A percentile compares a stretch with the other conserved stretches of the same genome.
Evolutionary conservation across 768 basidiomycete genomes (phyloP).

Genomic region (Mycena pura): DNA sequence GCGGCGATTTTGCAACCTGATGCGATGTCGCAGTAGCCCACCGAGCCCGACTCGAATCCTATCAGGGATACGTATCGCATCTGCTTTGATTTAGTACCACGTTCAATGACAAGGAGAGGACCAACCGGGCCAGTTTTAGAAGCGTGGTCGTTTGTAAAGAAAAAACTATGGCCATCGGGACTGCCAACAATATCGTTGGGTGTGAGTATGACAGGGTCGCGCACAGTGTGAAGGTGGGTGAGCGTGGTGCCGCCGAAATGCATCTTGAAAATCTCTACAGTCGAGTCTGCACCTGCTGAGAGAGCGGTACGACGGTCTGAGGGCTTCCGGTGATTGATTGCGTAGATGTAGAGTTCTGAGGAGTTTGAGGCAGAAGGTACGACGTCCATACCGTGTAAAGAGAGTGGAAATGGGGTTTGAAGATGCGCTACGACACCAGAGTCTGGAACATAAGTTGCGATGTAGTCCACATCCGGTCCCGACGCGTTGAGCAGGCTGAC

Average conservation of each 20-base stretch:
- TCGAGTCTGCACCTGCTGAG: slow-evolving; percentile 71
- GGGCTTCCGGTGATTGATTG: slow-evolving; percentile 75
- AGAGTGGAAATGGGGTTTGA: slow-evolving; percentile 49
- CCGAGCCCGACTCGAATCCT: slow-evolving; percentile 48
- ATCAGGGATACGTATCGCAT: slow-evolving; percentile 31
- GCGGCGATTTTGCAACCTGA: slow-evolving; percentile 62
- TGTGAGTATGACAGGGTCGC: slow-evolving; percentile 59
- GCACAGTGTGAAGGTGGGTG: slow-evolving; percentile 63
- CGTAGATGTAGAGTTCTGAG: slow-evolving; percentile 63
- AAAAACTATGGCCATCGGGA: slow-evolving; percentile 67
- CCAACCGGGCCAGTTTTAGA: slow-evolving; percentile 62
- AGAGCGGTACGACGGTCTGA: slow-evolving; percentile 40
- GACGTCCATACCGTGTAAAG: slow-evolving; percentile 74
- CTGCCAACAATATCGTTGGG: slow-evolving; percentile 79
- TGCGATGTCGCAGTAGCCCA: slow-evolving; percentile 68
- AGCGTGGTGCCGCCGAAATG: slow-evolving; percentile 49
- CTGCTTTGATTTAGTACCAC: slow-evolving; percentile 13
- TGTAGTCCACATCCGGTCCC: slow-evolving; percentile 55
- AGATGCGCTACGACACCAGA: slow-evolving; percentile 55
- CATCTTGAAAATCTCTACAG: slow-evolving; percentile 73
- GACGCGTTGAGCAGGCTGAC: slow-evolving; percentile 42
- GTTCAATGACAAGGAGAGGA: not conserved
- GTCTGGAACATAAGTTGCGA: slow-evolving; percentile 64
- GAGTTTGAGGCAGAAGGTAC: slow-evolving; percentile 58
- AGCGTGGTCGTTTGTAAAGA: slow-evolving; percentile 73